phyloP scores from a whole-genome alignment of 768 basidiomycete genomes.

The Termitomyces bulborhizus region DNA sequence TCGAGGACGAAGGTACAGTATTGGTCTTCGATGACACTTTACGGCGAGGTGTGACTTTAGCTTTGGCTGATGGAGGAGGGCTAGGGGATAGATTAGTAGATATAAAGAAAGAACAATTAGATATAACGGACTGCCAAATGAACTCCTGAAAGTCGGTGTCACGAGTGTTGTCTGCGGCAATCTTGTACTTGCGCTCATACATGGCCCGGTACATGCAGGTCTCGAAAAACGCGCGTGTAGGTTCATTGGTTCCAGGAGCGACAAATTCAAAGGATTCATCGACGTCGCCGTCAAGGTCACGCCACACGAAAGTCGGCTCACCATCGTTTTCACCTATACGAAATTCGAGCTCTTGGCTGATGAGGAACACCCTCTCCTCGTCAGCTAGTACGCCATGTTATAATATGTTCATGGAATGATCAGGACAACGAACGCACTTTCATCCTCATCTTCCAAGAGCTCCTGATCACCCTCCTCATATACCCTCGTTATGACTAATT shows the following conservation, averaged over 20 bases:
- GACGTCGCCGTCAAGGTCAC: conserved; percentile 84
- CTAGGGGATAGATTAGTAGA: conserved; percentile 16
- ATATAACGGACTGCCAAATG: conserved; percentile 67
- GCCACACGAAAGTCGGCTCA: conserved; percentile 84
- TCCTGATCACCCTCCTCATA: conserved; percentile 98
- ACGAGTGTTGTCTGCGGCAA: conserved; percentile 57
- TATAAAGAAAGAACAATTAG: neutral
- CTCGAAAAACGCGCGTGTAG: conserved; percentile 86
- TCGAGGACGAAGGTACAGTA: conserved; percentile 7
- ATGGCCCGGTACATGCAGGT: conserved; percentile 93
- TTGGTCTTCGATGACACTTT: conserved; percentile 23
- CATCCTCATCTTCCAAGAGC: conserved; percentile 88
- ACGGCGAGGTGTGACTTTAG: conserved; percentile 23
- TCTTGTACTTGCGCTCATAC: conserved; percentile 89
- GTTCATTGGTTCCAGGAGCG: conserved; percentile 67
- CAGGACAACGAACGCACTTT: conserved; percentile 38
- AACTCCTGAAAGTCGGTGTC: conserved; percentile 75
- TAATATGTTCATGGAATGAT: neutral
- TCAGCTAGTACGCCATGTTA: conserved; percentile 51
- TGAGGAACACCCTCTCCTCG: conserved; percentile 88
- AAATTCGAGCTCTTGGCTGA: conserved; percentile 88
- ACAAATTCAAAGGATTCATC: conserved; percentile 96
- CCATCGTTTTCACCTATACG: conserved; percentile 66
- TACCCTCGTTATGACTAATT: conserved; percentile 93
- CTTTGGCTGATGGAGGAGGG: conserved; percentile 24